Percentiles rank a stretch among this genome's conserved stretches.
Evolutionary conservation across 140 eudicot genomes (phyloP).

Genomic region (Flaveria floridana): DNA sequence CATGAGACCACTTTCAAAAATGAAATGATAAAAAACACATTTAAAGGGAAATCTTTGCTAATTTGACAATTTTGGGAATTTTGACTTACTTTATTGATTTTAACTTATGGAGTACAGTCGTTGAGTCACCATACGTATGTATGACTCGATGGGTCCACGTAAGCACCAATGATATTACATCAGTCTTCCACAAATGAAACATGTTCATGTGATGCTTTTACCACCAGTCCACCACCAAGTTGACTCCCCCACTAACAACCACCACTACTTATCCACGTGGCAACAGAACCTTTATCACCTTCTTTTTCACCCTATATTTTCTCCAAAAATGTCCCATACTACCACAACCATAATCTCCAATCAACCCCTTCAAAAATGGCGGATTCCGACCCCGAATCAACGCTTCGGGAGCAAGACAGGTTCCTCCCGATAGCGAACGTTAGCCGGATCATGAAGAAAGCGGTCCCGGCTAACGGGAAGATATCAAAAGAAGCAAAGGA

Average conservation of each 20-base stretch:
- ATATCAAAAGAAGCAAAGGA: constrained; percentile 63
- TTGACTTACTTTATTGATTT: too few relatives aligned
- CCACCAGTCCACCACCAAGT: constrained; percentile 15
- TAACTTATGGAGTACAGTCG: too few relatives aligned
- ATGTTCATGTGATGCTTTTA: neutral
- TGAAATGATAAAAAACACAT: too few relatives aligned
- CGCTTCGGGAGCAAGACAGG: constrained; percentile 46
- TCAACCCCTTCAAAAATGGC: neutral
- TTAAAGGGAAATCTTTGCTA: too few relatives aligned
- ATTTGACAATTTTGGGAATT: too few relatives aligned
- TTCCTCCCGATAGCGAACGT: constrained; percentile 58
- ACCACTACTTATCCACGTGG: constrained; percentile 11
- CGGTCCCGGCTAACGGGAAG: constrained; percentile 53
- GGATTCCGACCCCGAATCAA: constrained; percentile 14
- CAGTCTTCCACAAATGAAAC: too few relatives aligned
- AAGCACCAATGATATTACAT: too few relatives aligned
- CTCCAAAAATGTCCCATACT: neutral
- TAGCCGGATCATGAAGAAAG: constrained; percentile 55
- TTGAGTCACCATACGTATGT: too few relatives aligned
- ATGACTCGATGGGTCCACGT: too few relatives aligned
- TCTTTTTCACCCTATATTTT: too few relatives aligned
- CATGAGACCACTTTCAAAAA: too few relatives aligned
- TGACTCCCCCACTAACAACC: constrained; percentile 19
- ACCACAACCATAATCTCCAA: too few relatives aligned
- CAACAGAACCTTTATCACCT: neutral